Evolutionary conservation across 768 basidiomycete genomes (phyloP).

Genomic region (Coprinopsis strossmayeri): DNA sequence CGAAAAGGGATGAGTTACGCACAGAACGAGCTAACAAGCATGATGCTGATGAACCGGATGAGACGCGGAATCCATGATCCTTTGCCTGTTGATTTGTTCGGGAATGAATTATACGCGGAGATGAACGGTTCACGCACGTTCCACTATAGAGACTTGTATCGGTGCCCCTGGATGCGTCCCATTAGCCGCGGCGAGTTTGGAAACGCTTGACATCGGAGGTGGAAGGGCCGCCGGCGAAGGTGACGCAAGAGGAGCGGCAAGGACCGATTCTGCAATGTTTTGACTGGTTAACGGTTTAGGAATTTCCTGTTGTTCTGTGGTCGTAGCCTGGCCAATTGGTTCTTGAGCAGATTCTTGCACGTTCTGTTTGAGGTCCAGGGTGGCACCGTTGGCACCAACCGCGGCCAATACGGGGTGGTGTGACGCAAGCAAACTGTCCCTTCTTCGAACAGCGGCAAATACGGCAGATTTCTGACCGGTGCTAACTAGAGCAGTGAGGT

Average conservation of each 20-base stretch:
- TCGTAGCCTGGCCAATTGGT: neutral
- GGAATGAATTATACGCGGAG: neutral
- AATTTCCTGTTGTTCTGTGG: slow-evolving; percentile 8
- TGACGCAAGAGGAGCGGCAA: slow-evolving; percentile 25
- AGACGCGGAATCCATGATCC: slow-evolving; percentile 60
- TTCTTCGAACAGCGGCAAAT: slow-evolving; percentile 56
- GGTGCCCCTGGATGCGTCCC: slow-evolving; percentile 45
- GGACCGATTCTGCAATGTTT: slow-evolving; percentile 41
- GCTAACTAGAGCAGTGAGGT: slow-evolving; percentile 61
- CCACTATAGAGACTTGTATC: slow-evolving; percentile 75
- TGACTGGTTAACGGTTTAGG: slow-evolving; percentile 24
- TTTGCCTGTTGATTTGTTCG: slow-evolving; percentile 41
- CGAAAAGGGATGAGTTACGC: slow-evolving; percentile 20
- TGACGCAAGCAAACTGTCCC: slow-evolving; percentile 55
- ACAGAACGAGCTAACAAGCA: slow-evolving; percentile 62
- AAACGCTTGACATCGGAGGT: slow-evolving; percentile 21
- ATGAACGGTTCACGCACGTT: slow-evolving; percentile 47
- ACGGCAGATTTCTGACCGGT: slow-evolving; percentile 52
- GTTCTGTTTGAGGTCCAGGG: slow-evolving; percentile 15
- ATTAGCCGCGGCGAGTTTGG: slow-evolving; percentile 12
- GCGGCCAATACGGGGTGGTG: slow-evolving; percentile 20
- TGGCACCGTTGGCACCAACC: slow-evolving; percentile 8
- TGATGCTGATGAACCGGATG: slow-evolving; percentile 53
- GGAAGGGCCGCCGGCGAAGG: slow-evolving; percentile 15
- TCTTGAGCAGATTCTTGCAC: neutral